A percentile compares a stretch with the other conserved stretches of the same genome.
These are phyloP conservation scores for Sarocladium oryzae DNA, from an alignment of 2,329 filamentous ascomycete species.

Conservation along the genomic window DNA sequence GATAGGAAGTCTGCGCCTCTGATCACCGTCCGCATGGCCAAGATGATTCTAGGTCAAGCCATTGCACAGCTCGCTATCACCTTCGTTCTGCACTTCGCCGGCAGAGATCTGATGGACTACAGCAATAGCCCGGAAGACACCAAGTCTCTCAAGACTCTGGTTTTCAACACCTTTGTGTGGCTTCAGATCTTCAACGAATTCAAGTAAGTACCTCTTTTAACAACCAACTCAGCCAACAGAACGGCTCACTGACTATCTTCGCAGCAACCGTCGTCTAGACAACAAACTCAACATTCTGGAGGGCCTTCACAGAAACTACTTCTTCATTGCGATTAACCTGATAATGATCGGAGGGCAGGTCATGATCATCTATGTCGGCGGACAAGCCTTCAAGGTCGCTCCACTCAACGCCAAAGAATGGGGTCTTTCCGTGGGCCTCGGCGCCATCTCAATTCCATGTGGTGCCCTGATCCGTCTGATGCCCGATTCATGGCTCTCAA, in stretches of 20 bases:
- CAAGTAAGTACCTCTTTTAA: constrained; percentile 29
- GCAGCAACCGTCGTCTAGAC: constrained; percentile 49
- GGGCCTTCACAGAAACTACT: constrained; percentile 47
- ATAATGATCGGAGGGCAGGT: constrained; percentile 53
- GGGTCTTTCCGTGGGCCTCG: constrained; percentile 37
- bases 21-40: constrained; percentile 75
- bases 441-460: constrained; percentile 49
- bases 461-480: constrained; percentile 43
- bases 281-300: constrained; percentile 57
- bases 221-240: neutral
- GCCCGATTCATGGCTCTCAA: constrained; percentile 35
- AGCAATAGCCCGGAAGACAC: constrained; percentile 9
- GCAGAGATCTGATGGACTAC: constrained; percentile 44
- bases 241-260: neutral
- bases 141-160: constrained; percentile 45
- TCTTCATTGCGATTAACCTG: constrained; percentile 50
- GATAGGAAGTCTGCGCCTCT: constrained; percentile 67
- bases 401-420: constrained; percentile 17
- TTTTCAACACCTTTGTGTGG: constrained; percentile 64
- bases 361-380: constrained; percentile 52
- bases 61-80: constrained; percentile 68
- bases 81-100: constrained; percentile 64
- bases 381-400: constrained; percentile 43
- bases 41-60: constrained; percentile 80
- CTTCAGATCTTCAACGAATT: constrained; percentile 65